Evolutionary conservation across 805 yeast species (phyloP), one percentile per base, ranked within the genome.

Genomic region (Saccharomycopsis javanensis): DNA sequence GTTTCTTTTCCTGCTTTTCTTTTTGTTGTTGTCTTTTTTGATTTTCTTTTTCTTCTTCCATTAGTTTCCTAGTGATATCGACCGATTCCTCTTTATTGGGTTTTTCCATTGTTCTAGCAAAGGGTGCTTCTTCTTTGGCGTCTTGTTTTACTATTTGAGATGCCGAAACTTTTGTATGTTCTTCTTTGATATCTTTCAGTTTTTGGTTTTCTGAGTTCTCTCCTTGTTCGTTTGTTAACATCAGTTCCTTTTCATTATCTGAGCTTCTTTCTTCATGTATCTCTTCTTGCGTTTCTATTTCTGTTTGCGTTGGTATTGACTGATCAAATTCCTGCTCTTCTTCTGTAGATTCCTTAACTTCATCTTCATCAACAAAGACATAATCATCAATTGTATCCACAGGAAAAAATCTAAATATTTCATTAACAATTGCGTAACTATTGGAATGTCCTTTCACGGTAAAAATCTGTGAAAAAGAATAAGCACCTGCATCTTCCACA

Each of bases 361-460:
- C 48, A 5, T 42, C 28, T 20, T 42, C 48, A 23, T 42, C 48
- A 20, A 42, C 48, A 42, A 42, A 42, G 18, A 42, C 48, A 20
- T 42, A 42, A 42, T 42, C 48, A 5, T 42, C 48, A 15, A 42
- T 42, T 20, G 48, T 42, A 42, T 42, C 48, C 48, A 42, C 48
- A 18, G 48, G 48, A 8, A 42, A 42, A 23, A 42, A 42, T 20
- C 48, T 42, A 28, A 42, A 42, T 4, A 42, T 42, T 20, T 42
- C 48, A 42, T 42, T 42, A 7, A 42, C 48, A 25, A 42, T 42
- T 20, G 48, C 48, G 11, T 42, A 42, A 20, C 48, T 42, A n/a
- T 42, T 42, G 5, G 48, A 42, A 5, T 42, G 48, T 5, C 48
- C 48, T 8, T 42, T 42, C 28, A 42, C 48, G 13, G 48, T 42